Evolutionary conservation across 83 land plant genomes (phyloP).

Genomic region (Thuja plicata): DNA sequence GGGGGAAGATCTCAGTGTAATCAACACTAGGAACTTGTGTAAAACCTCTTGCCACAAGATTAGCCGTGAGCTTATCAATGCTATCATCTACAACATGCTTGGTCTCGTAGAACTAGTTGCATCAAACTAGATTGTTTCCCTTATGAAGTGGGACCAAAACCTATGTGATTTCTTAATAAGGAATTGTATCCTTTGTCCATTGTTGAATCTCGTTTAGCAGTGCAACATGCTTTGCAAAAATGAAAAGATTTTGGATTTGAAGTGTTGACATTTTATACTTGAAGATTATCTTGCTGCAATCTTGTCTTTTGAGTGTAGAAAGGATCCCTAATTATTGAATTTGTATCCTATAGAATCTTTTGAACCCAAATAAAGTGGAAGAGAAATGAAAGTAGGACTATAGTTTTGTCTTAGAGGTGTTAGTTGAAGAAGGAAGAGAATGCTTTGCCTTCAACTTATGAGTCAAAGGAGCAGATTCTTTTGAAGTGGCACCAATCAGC

Average conservation of each 20-base stretch:
- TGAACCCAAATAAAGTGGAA: neutral
- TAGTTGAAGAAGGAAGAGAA: neutral
- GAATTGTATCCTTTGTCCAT: neutral
- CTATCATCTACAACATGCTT: no score
- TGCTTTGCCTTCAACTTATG: neutral
- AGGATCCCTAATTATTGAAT: neutral
- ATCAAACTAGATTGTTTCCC: neutral
- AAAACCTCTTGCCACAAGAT: no score
- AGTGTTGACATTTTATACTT: no score
- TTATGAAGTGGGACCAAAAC: neutral
- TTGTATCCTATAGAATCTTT: no score
- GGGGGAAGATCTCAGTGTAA: neutral
- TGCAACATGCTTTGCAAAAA: neutral
- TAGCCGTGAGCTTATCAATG: no score
- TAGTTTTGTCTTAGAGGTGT: neutral
- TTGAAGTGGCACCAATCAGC: no score
- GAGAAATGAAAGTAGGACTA: neutral
- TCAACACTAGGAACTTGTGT: no score
- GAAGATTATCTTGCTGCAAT: no score
- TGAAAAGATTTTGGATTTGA: neutral
- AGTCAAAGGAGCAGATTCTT: no score
- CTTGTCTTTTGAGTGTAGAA: neutral
- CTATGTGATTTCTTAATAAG: neutral
- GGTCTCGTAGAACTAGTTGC: no score
- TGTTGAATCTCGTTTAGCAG: neutral